Percentiles rank a stretch among this genome's conserved stretches.
Conservation (phyloP, 2,329 filamentous ascomycete species). For the Fusarium sp. region DNA sequence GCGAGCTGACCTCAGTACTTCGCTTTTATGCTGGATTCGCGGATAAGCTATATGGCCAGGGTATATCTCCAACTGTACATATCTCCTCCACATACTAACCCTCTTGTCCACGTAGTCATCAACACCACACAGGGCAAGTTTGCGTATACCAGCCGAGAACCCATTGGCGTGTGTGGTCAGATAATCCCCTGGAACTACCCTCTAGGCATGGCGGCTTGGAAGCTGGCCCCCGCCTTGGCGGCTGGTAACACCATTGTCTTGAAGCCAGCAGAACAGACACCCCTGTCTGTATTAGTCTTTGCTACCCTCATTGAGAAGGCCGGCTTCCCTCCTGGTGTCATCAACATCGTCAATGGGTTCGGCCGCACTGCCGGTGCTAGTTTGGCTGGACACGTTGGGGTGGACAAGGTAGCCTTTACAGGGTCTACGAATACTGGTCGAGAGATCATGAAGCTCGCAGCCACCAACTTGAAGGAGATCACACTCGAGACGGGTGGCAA, state of each 20-base stretch:
- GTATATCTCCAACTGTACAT: neutral
- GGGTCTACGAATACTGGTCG: conserved; percentile 78
- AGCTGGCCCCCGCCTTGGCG: conserved; percentile 1
- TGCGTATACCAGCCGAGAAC: conserved; percentile 79
- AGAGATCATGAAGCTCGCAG: conserved; percentile 80
- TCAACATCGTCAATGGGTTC: conserved; percentile 80
- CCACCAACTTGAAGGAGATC: conserved; percentile 69
- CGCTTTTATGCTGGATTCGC: neutral
- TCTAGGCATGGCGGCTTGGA: neutral
- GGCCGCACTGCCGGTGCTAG: conserved; percentile 76
- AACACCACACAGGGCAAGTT: conserved; percentile 73
- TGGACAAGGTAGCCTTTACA: conserved; percentile 84
- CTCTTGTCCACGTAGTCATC: neutral
- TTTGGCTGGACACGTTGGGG: conserved; percentile 72
- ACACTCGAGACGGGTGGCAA: neutral
- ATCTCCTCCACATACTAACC: neutral
- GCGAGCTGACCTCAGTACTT: neutral
- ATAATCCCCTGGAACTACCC: conserved; percentile 67
- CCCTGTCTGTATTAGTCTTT: conserved; percentile 72
- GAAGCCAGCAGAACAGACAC: conserved; percentile 65
- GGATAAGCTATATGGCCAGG: neutral
- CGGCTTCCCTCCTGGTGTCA: conserved; percentile 80
- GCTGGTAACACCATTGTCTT: conserved; percentile 63
- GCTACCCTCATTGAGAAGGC: conserved; percentile 76
- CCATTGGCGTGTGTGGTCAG: conserved; percentile 77